Conservation (phyloP, 371 early-diverging fungal genomes). For the Umbelopsis sp. region DNA sequence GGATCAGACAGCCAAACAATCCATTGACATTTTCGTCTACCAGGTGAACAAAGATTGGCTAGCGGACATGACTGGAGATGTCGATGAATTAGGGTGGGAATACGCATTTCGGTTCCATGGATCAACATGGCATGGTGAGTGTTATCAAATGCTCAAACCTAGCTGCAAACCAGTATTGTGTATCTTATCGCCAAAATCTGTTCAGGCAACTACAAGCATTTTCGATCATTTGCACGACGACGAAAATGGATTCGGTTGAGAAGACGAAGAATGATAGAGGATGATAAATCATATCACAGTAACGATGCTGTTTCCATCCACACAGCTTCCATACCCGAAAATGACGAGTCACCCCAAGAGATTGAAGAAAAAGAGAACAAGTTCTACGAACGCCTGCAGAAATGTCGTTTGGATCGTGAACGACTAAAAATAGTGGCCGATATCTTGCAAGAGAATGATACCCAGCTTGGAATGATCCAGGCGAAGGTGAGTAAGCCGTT, state of each 20-base stretch:
- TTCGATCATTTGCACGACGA: slow-evolving; percentile 45
- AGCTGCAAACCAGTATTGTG: too few species aligned
- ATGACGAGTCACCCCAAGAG: neutral
- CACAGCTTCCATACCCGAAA: neutral
- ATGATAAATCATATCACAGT: neutral
- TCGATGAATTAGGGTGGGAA: slow-evolving; percentile 39
- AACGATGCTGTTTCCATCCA: slow-evolving; percentile 8
- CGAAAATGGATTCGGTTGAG: slow-evolving; percentile 48
- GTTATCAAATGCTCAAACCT: too few species aligned
- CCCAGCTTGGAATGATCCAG: neutral
- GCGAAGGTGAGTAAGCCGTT: neutral
- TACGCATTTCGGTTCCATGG: slow-evolving; percentile 22
- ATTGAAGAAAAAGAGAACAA: neutral
- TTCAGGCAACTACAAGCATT: slow-evolving; percentile 28
- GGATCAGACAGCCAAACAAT: too few species aligned
- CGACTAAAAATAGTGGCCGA: neutral
- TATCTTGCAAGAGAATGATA: neutral
- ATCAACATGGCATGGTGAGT: slow-evolving; percentile 25
- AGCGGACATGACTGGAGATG: slow-evolving; percentile 51
- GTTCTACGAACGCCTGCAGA: neutral
- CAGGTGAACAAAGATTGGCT: slow-evolving; percentile 41
- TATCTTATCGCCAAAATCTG: neutral
- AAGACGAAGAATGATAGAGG: slow-evolving; percentile 20
- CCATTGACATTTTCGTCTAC: neutral
- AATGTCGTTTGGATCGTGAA: slow-evolving; percentile 7